Conservation (phyloP, 73 alveolate species). For the Tetrahymena elliotti region DNA sequence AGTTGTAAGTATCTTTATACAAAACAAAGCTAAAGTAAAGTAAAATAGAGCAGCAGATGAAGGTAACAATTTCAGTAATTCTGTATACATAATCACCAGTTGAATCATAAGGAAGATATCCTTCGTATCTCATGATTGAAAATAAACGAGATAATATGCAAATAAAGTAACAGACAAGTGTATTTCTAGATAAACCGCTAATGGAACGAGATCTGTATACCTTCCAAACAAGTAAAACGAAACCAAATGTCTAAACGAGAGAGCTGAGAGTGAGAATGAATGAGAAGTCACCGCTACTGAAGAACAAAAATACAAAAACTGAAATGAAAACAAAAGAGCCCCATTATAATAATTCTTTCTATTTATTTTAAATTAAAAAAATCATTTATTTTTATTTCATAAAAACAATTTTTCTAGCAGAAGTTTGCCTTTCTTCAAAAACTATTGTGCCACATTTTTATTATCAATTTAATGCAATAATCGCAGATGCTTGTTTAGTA, state of each 20-base stretch:
- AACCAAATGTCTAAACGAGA: slow-evolving; percentile 26
- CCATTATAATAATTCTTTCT: slow-evolving; percentile 9
- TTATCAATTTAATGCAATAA: too few relatives aligned
- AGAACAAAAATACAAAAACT: slow-evolving; percentile 10
- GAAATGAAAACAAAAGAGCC: not conserved
- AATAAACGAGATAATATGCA: slow-evolving; percentile 29
- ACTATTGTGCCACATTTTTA: not conserved
- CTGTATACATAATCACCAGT: slow-evolving; percentile 43
- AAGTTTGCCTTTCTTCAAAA: not conserved
- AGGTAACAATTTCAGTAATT: slow-evolving; percentile 35
- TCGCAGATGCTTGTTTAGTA: not conserved
- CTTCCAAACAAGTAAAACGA: slow-evolving; percentile 9
- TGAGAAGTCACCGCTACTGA: slow-evolving; percentile 29
- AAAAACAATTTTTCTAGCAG: not conserved
- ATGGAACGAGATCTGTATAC: not conserved
- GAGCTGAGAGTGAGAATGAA: slow-evolving; percentile 30
- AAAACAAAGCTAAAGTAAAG: slow-evolving; percentile 8
- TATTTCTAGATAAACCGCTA: slow-evolving; percentile 47
- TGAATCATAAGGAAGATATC: slow-evolving; percentile 43
- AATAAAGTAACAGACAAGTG: slow-evolving; percentile 47
- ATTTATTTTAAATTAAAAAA: not conserved
- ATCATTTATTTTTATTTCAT: not conserved
- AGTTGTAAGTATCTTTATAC: slow-evolving; percentile 42
- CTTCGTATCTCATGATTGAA: slow-evolving; percentile 38
- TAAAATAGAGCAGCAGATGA: slow-evolving; percentile 12